Evolutionary conservation across 2,329 filamentous ascomycete species (phyloP).

Genomic region (Thelonectria blattea): DNA sequence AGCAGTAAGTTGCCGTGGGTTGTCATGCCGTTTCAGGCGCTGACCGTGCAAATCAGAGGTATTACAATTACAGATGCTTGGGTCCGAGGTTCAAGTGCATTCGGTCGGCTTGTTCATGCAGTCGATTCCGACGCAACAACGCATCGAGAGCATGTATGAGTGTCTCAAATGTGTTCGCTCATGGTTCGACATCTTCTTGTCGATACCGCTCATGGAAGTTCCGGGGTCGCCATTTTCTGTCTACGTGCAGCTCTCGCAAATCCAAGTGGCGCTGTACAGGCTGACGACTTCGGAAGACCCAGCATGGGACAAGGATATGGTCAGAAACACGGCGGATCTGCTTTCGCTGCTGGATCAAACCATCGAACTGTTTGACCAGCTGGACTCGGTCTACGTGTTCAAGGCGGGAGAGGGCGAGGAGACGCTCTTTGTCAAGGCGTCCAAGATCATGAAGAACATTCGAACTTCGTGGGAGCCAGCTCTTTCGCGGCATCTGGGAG

Average conservation of each 20-base stretch:
- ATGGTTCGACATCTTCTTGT: slow-evolving; percentile 47
- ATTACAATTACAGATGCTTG: slow-evolving; percentile 40
- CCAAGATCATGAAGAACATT: slow-evolving; percentile 45
- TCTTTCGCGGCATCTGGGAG: slow-evolving; percentile 39
- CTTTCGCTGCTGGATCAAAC: slow-evolving; percentile 44
- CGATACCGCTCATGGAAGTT: slow-evolving; percentile 38
- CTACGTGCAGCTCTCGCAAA: slow-evolving; percentile 45
- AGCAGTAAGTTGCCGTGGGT: slow-evolving; percentile 35
- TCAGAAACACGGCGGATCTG: slow-evolving; percentile 45
- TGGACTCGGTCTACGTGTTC: slow-evolving; percentile 38
- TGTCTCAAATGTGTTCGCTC: slow-evolving; percentile 43
- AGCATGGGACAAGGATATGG: slow-evolving; percentile 48
- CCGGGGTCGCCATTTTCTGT: slow-evolving; percentile 43
- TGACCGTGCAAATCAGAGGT: slow-evolving; percentile 33
- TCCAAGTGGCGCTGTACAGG: slow-evolving; percentile 46
- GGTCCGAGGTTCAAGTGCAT: slow-evolving; percentile 42
- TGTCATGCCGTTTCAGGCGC: background rate
- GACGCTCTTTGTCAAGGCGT: slow-evolving; percentile 42
- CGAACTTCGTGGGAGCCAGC: slow-evolving; percentile 45
- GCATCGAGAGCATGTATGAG: slow-evolving; percentile 46
- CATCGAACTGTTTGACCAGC: slow-evolving; percentile 41
- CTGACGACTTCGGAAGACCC: slow-evolving; percentile 48
- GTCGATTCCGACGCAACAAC: slow-evolving; percentile 40
- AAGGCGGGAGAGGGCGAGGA: slow-evolving; percentile 39
- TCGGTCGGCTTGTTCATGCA: slow-evolving; percentile 43